Conservation (phyloP, 2,329 filamentous ascomycete genomes). For the Aureobasidium pullulans region DNA sequence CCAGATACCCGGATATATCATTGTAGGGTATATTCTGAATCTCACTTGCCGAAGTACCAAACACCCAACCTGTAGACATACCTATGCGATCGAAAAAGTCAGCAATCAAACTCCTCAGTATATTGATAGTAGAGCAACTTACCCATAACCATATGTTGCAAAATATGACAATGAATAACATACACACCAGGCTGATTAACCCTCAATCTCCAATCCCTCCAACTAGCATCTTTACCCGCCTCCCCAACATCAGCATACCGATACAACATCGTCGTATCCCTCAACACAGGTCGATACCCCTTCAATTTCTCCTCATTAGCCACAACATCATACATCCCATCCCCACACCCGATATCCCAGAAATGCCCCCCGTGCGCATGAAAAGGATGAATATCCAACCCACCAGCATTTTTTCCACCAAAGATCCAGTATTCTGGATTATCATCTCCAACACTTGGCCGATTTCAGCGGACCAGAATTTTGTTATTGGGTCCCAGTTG, state of each 20-base stretch:
- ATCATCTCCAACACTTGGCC: slow-evolving; percentile 53
- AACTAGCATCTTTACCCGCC: slow-evolving; percentile 22
- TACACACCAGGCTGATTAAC: slow-evolving; percentile 49
- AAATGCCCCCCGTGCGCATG: slow-evolving; percentile 50
- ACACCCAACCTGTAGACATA: too few species aligned
- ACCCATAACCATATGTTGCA: slow-evolving; percentile 51
- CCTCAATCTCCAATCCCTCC: slow-evolving; percentile 44
- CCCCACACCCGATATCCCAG: slow-evolving; percentile 48
- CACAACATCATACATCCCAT: slow-evolving; percentile 41
- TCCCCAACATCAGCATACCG: slow-evolving; percentile 43
- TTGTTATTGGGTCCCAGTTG: slow-evolving; percentile 47
- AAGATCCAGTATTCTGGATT: slow-evolving; percentile 30
- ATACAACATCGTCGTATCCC: too few species aligned
- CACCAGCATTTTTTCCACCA: slow-evolving; percentile 27
- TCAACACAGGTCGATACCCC: too few species aligned
- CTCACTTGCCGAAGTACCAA: too few species aligned
- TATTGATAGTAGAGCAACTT: neutral
- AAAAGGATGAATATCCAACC: slow-evolving; percentile 45
- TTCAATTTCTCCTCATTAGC: too few species aligned
- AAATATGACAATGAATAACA: slow-evolving; percentile 56
- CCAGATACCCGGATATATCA: too few species aligned
- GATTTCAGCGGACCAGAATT: slow-evolving; percentile 46
- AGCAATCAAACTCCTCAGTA: too few species aligned
- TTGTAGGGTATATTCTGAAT: too few species aligned
- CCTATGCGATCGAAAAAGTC: too few species aligned